Percentiles rank a stretch among this genome's conserved stretches.
Evolutionary conservation across 2,329 filamentous ascomycete genomes (phyloP).

Genomic region (Zelopaecilomyces penicillatus): DNA sequence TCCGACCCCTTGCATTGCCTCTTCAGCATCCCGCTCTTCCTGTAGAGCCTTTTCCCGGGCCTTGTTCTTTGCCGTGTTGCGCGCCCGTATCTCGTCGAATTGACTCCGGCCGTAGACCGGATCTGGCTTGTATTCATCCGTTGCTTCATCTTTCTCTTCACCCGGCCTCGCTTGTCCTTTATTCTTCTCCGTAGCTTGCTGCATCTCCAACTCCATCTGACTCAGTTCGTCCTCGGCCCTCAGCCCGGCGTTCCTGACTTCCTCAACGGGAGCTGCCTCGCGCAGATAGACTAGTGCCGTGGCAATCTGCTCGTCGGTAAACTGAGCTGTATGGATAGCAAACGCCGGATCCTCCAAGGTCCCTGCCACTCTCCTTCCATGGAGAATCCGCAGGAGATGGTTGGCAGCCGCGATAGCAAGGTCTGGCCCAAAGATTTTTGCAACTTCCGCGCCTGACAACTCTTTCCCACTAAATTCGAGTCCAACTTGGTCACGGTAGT

Average conservation of each 20-base stretch:
- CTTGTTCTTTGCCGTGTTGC: conserved; percentile 41
- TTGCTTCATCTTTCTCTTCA: conserved; percentile 15
- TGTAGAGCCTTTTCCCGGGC: conserved; percentile 37
- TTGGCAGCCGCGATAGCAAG: conserved; percentile 41
- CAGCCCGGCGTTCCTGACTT: conserved; percentile 51
- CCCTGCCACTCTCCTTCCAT: conserved; percentile 56
- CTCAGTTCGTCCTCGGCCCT: conserved; percentile 55
- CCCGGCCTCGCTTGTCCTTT: conserved; percentile 12
- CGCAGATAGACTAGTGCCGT: conserved; percentile 49
- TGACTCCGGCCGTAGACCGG: conserved; percentile 50
- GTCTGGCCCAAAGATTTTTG: conserved; percentile 41
- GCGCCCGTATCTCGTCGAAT: conserved; percentile 48
- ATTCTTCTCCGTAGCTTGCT: conserved; percentile 13
- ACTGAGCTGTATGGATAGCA: conserved; percentile 38
- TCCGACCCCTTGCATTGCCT: conserved; percentile 30
- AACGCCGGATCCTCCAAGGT: conserved; percentile 52
- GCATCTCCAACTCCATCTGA: conserved; percentile 36
- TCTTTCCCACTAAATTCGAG: conserved; percentile 44
- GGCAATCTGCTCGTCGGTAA: conserved; percentile 31
- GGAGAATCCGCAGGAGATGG: conserved; percentile 47
- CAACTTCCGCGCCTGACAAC: conserved; percentile 39
- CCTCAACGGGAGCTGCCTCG: conserved; percentile 46
- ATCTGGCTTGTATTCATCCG: conserved; percentile 26
- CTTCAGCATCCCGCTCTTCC: conserved; percentile 30
- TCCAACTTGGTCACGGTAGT: conserved; percentile 48